A percentile compares a stretch with the other conserved stretches of the same genome.
Evolutionary conservation across 331 rosid genomes (phyloP).

Genomic region (Malus hybrid): DNA sequence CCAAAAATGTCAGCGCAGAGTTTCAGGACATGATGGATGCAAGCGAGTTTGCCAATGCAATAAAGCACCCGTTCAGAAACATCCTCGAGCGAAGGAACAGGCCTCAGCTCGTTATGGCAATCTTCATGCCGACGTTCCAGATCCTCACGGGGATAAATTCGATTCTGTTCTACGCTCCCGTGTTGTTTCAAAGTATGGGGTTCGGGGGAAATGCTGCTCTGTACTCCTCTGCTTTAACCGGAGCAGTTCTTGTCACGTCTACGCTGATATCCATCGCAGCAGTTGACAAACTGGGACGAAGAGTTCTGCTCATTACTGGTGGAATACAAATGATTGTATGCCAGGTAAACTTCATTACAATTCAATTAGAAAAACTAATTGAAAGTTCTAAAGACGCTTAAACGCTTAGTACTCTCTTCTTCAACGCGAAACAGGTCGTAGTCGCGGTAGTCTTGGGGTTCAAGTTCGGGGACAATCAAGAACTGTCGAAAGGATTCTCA

Average conservation of each 20-base stretch:
- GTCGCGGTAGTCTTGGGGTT: slow-evolving; percentile 65
- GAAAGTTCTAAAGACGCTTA: neutral
- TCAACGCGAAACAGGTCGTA: slow-evolving; percentile 43
- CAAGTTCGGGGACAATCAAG: slow-evolving; percentile 54
- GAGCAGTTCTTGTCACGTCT: slow-evolving; percentile 77
- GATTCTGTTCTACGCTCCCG: slow-evolving; percentile 85
- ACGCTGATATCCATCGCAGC: slow-evolving; percentile 73
- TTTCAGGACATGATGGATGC: slow-evolving; percentile 79
- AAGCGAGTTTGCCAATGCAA: slow-evolving; percentile 50
- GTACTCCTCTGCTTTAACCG: slow-evolving; percentile 78
- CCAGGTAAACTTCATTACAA: slow-evolving; percentile 44
- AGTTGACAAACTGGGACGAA: slow-evolving; percentile 69
- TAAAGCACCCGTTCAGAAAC: slow-evolving; percentile 61
- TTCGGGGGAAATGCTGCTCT: slow-evolving; percentile 71
- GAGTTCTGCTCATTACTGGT: slow-evolving; percentile 66
- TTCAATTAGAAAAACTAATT: neutral
- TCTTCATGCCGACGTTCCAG: slow-evolving; percentile 80
- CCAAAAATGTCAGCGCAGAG: slow-evolving; percentile 66
- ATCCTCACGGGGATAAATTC: slow-evolving; percentile 86
- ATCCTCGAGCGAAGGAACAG: slow-evolving; percentile 53
- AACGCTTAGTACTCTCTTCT: neutral
- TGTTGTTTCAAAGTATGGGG: slow-evolving; percentile 84
- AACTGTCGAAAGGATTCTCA: slow-evolving; percentile 48
- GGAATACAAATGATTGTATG: slow-evolving; percentile 79
- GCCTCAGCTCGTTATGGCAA: slow-evolving; percentile 84